Base-by-base conservation (phyloP, 305 asterid species). In the Fraxinus nigra region DNA sequence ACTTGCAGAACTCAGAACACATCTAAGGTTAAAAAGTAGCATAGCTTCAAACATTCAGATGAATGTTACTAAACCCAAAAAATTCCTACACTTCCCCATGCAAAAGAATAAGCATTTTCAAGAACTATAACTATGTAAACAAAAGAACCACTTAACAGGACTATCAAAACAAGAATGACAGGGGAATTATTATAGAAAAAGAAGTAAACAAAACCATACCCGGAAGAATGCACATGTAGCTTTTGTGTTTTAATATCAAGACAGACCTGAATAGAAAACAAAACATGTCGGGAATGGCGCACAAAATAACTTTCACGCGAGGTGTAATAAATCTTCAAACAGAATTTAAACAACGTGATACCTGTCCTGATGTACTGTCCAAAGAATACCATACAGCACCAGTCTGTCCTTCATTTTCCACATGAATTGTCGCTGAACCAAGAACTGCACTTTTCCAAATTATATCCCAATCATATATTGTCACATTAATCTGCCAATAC, bases 361-460 rank as follows among this genome's bases (percentile, higher is more conserved):
- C 99, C 98, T 93, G 95, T 72, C 99, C 99, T 18, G 98, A 91
- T 81, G 93, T 86, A 82, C 93, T 89, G 85, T 91, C 94, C 91
- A 96, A 81, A 32, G 93, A 30, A 86, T 94, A 86, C 99, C 99
- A 96, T 28, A 86, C 84, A 8, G 97, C 94, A 81, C 95, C 94
- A 80, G 87, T 86, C 82, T 90, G 94, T 80, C 95, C 97, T 92
- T 97, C 98, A 67, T 87, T 86, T 86, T 90, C 97, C 80, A 94
- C 89, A 83, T 89, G 92, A 85, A 97, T 88, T 43, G 87, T 88
- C 78, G 86, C 98, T n/a, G 98, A 91, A 80, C 99, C 99, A 89
- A 97, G 99, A 85, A 97, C 97, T 82, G 99, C 93, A 92, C 95
- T 94, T 91, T 94, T 94, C 99, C 99, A 97, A 86, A 97, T 90